phyloP scores from a whole-genome alignment of 495 filamentous ascomycete genomes.

The Hypomontagnella submonticulosa region DNA sequence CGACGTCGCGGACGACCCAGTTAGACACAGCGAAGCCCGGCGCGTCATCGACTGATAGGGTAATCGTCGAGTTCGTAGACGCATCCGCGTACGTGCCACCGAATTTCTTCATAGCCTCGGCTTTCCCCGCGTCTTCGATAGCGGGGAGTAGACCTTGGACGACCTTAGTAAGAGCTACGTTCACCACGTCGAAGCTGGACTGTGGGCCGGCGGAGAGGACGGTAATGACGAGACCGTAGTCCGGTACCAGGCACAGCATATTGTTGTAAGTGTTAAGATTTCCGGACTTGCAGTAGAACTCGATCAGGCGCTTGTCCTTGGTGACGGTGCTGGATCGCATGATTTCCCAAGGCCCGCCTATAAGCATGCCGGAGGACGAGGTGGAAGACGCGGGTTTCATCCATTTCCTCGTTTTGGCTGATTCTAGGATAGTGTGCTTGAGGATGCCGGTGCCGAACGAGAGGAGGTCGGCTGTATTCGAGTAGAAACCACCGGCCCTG shows the following conservation, averaged over 20 bases:
- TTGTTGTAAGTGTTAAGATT: slow-evolving; percentile 61
- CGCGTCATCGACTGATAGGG: slow-evolving; percentile 54
- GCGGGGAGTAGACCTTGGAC: slow-evolving; percentile 54
- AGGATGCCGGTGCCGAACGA: slow-evolving; percentile 63
- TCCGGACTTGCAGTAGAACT: slow-evolving; percentile 68
- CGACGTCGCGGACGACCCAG: slow-evolving; percentile 56
- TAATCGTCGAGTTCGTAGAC: slow-evolving; percentile 55
- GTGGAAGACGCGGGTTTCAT: slow-evolving; percentile 64
- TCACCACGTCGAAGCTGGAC: slow-evolving; percentile 36
- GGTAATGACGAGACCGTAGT: slow-evolving; percentile 63
- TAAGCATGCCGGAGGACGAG: slow-evolving; percentile 51
- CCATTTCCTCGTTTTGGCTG: slow-evolving; percentile 62
- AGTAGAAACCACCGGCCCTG: slow-evolving; percentile 63
- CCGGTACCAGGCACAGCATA: slow-evolving; percentile 60
- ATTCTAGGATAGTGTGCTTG: slow-evolving; percentile 55
- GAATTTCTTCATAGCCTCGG: slow-evolving; percentile 52
- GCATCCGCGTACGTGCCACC: slow-evolving; percentile 54
- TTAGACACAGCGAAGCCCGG: slow-evolving; percentile 54
- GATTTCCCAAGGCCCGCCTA: slow-evolving; percentile 71
- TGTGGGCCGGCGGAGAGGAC: slow-evolving; percentile 56
- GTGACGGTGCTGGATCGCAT: slow-evolving; percentile 49
- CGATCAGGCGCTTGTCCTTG: slow-evolving; percentile 53
- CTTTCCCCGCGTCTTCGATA: slow-evolving; percentile 58
- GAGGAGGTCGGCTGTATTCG: slow-evolving; percentile 63
- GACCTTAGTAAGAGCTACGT: slow-evolving; percentile 49